Percentiles rank a stretch among this genome's conserved stretches.
These are phyloP conservation scores for Haplographium delicatum DNA, from an alignment of 495 filamentous ascomycete genomes.

Conservation along the genomic window DNA sequence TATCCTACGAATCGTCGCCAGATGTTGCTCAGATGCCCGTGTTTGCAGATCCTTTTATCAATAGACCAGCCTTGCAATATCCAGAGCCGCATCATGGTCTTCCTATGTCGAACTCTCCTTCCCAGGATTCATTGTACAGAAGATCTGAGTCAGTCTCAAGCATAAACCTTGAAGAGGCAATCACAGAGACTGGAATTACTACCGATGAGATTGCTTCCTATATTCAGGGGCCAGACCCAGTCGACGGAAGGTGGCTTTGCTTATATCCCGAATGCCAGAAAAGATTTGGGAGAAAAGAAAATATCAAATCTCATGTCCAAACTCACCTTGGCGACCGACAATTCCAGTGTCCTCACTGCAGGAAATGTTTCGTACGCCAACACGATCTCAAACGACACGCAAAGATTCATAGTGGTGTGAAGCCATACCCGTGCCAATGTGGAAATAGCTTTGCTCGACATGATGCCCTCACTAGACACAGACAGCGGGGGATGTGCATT, in stretches of 20 bases:
- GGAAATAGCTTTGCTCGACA: conserved; percentile 88
- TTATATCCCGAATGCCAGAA: conserved; percentile 75
- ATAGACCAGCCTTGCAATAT: conserved; percentile 31
- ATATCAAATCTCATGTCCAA: conserved; percentile 96
- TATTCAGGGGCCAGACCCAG: conserved; percentile 73
- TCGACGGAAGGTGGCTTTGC: conserved; percentile 81
- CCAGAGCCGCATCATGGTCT: conserved; percentile 20
- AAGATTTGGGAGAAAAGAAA: conserved; percentile 88
- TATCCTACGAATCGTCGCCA: conserved; percentile 38
- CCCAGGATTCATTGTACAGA: conserved; percentile 34
- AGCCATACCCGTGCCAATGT: conserved; percentile 87
- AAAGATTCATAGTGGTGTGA: conserved; percentile 91
- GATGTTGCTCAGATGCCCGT: conserved; percentile 30
- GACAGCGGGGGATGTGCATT: conserved; percentile 90
- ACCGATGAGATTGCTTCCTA: conserved; percentile 79
- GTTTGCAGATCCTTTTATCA: conserved; percentile 29
- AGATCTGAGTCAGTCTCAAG: conserved; percentile 49
- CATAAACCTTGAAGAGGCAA: conserved; percentile 51
- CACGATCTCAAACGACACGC: conserved; percentile 96
- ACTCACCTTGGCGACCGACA: conserved; percentile 95
- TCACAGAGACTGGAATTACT: conserved; percentile 69
- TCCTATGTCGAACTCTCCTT: conserved; percentile 22
- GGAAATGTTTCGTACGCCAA: conserved; percentile 91
- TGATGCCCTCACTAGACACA: conserved; percentile 89
- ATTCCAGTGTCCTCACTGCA: conserved; percentile 81